These are phyloP conservation scores for Centella asiatica DNA, from an alignment of 129 eudicot species.

Conservation along the genomic window DNA sequence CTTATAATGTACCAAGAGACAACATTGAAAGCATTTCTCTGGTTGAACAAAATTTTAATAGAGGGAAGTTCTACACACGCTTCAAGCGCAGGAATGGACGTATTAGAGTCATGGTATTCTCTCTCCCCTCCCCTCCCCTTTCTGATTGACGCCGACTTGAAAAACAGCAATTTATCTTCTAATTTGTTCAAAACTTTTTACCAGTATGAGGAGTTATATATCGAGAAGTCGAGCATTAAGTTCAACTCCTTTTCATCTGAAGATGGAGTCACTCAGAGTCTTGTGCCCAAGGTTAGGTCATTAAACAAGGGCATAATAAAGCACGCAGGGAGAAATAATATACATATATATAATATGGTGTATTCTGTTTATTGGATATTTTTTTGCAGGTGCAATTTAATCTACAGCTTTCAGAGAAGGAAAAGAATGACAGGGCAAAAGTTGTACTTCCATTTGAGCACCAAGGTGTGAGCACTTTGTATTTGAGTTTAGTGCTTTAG, in stretches of 20 bases:
- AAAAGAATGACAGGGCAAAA: conserved; percentile 65
- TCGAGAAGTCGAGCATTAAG: conserved; percentile 50
- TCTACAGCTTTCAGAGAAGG: conserved; percentile 83
- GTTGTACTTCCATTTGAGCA: conserved; percentile 99
- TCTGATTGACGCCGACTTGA: too few species aligned
- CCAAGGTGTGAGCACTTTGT: conserved; percentile 49
- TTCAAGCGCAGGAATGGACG: conserved; percentile 93
- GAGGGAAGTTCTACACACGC: conserved; percentile 58
- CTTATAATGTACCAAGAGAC: conserved; percentile 32
- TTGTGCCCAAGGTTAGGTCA: conserved; percentile 85
- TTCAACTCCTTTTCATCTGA: conserved; percentile 44
- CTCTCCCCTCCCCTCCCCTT: neutral
- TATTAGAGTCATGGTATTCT: conserved; percentile 63
- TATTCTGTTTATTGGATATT: neutral
- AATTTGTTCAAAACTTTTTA: neutral
- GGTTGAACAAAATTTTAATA: conserved; percentile 54
- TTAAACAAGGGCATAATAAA: too few species aligned
- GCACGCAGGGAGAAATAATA: too few species aligned
- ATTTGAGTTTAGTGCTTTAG: conserved; percentile 7
- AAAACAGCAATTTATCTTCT: conserved; percentile 2
- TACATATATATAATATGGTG: too few species aligned
- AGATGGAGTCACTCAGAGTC: conserved; percentile 49
- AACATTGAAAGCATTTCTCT: conserved; percentile 36
- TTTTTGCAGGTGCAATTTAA: conserved; percentile 88
- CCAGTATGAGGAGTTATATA: conserved; percentile 61